Base-by-base conservation (phyloP, 2,329 filamentous ascomycete species). In the Leptographium flavum region DNA sequence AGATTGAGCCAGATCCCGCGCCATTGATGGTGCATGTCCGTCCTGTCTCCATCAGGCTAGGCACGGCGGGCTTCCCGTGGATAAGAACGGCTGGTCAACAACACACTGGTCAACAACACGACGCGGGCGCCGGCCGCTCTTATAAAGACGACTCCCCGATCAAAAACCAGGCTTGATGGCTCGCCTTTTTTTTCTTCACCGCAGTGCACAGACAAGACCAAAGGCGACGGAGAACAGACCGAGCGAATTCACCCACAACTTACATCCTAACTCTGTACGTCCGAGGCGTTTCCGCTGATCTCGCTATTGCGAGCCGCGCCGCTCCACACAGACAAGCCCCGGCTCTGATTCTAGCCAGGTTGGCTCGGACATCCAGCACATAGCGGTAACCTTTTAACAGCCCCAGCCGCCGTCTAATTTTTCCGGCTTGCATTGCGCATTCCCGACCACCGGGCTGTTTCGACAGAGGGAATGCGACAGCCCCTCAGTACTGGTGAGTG, bases 251-350 rank as follows among this genome's bases (percentile, higher is more conserved):
- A n/a, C n/a, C n/a, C n/a, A n/a, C n/a, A n/a, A n/a, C n/a, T n/a
- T n/a, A n/a, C n/a, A n/a, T n/a, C n/a, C n/a, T n/a, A n/a, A n/a
- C n/a, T n/a, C n/a, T 45, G 19, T 45, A 15, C 38, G 7, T 36
- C 19, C 33, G 13, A 21, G 22, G 14, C 19, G 19, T 37, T 31
- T 27, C 25, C 32, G 17, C 25, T 30, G 32, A 41, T 17, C 36
- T 31, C 35, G 28, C 35, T 40, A 33, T 31, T 25, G 33, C 42
- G 39, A 49, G 45, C 47, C 47, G 47, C 47, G 38, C 47, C 47
- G 45, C 47, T 45, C 45, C 42, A 42, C 47, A 49, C 42, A 47
- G 40, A 36, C 45, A 14, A 4, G n/a, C 41, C 41, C 41, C 41
- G 31, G 41, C 22, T 45, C 27, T 46, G 36, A 35, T 25, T 40